Evolutionary conservation across 2,329 filamentous ascomycete genomes (phyloP).

Genomic region (Endothia cerciana): DNA sequence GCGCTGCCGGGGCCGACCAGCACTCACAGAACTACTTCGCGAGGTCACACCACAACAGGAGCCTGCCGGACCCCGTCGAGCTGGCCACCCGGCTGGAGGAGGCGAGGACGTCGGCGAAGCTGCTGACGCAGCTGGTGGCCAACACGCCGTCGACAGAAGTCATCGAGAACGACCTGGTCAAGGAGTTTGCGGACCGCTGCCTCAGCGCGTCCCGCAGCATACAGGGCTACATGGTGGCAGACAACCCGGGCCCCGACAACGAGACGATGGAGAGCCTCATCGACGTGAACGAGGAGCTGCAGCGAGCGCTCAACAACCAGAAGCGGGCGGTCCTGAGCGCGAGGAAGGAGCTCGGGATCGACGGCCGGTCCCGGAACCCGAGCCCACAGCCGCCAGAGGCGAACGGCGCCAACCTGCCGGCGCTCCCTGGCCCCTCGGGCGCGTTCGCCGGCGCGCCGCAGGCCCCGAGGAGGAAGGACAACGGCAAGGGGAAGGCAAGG

Average conservation of each 20-base stretch:
- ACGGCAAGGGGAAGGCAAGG: conserved; percentile 37
- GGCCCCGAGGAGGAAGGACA: conserved; percentile 21
- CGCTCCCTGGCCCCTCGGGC: conserved; percentile 13
- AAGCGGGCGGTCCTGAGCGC: conserved; percentile 76
- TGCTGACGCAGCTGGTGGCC: conserved; percentile 89
- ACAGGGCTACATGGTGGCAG: conserved; percentile 81
- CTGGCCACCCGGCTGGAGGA: conserved; percentile 85
- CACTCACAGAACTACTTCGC: conserved; percentile 63
- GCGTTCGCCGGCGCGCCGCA: conserved; percentile 27
- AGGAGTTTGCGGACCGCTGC: conserved; percentile 89
- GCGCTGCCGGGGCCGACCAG: conserved; percentile 37
- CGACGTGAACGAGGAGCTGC: conserved; percentile 90
- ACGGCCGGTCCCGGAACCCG: conserved; percentile 36
- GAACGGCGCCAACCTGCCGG: conserved; percentile 29
- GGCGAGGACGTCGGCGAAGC: conserved; percentile 84
- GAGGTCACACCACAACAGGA: conserved; percentile 51
- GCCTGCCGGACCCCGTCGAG: conserved; percentile 72
- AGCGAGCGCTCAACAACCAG: conserved; percentile 80
- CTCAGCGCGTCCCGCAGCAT: conserved; percentile 79
- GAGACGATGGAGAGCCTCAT: conserved; percentile 93
- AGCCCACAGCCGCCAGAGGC: conserved; percentile 35
- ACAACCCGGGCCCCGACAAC: conserved; percentile 82
- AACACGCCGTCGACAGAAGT: conserved; percentile 80
- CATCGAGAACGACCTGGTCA: conserved; percentile 82
- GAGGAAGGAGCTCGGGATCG: conserved; percentile 56